These are phyloP conservation scores for Leishmania lainsoni DNA, from an alignment of 208 protist species.

Conservation along the genomic window DNA sequence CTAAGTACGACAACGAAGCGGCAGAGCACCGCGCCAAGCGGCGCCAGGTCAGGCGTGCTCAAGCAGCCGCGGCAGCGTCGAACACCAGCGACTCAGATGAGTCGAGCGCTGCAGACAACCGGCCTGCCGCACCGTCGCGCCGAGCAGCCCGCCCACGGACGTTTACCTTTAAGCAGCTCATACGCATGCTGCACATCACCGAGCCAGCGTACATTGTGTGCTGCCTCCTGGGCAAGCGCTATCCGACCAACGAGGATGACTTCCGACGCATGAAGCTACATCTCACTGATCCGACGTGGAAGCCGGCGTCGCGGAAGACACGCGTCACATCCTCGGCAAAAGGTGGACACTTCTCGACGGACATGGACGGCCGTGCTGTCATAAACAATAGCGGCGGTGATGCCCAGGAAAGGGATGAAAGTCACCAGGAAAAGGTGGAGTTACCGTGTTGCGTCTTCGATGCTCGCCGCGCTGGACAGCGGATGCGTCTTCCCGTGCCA, in stretches of 20 bases:
- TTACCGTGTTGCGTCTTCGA: conserved; percentile 61
- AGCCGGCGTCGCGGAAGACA: background rate
- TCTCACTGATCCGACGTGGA: conserved; percentile 24
- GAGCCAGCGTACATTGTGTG: conserved; percentile 84
- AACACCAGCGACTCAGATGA: background rate
- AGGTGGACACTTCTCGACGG: background rate
- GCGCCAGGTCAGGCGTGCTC: background rate
- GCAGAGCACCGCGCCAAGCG: conserved; percentile 50
- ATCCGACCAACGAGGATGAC: conserved; percentile 78
- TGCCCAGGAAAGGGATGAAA: too few species aligned
- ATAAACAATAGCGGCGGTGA: background rate
- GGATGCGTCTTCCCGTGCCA: conserved; percentile 93
- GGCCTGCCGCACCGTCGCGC: background rate
- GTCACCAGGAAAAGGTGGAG: background rate
- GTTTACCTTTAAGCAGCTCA: conserved; percentile 81
- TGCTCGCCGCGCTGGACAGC: conserved; percentile 55
- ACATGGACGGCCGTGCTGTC: background rate
- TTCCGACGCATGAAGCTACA: conserved; percentile 62
- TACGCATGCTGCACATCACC: conserved; percentile 85
- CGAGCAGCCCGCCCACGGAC: background rate
- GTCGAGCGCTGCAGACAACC: background rate
- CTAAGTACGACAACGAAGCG: conserved; percentile 94
- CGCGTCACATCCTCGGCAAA: background rate
- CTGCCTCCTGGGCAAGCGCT: conserved; percentile 93
- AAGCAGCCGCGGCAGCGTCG: background rate